These are phyloP conservation scores for Polytrichum commune DNA, from an alignment of 225 moss, liverwort and hornwort genomes.

Conservation along the genomic window DNA sequence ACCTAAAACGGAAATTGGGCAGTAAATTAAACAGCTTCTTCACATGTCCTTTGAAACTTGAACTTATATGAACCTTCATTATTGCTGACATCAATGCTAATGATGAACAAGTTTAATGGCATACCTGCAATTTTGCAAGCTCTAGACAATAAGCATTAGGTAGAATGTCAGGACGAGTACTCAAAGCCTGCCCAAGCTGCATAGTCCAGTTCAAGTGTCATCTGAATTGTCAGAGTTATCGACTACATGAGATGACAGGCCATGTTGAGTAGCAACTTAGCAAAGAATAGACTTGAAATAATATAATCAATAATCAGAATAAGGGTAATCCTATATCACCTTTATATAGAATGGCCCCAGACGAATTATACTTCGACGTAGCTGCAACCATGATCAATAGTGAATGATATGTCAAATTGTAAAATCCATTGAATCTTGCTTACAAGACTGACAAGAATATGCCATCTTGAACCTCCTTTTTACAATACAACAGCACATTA, in stretches of 20 bases:
- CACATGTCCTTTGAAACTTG: too few relatives aligned
- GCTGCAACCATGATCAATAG: constrained; percentile 20
- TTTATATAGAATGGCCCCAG: constrained; percentile 88
- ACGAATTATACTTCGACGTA: constrained; percentile 50
- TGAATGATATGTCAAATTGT: neutral
- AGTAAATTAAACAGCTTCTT: too few relatives aligned
- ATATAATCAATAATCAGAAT: too few relatives aligned
- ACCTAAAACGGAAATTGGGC: too few relatives aligned
- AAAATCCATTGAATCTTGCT: neutral
- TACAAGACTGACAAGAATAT: neutral
- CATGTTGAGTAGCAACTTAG: too few relatives aligned
- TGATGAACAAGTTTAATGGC: neutral
- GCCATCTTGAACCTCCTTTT: neutral
- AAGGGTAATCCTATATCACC: constrained; percentile 21
- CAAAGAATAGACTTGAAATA: too few relatives aligned
- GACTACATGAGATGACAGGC: neutral
- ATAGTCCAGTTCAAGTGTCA: constrained; percentile 17
- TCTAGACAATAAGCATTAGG: constrained; percentile 75
- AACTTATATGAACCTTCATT: too few relatives aligned
- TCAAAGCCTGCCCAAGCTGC: constrained; percentile 88
- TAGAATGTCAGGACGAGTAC: constrained; percentile 81
- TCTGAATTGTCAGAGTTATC: too few relatives aligned
- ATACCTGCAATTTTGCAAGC: constrained; percentile 83
- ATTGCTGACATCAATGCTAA: too few relatives aligned
- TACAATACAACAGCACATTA: too few relatives aligned